Evolutionary conservation across 768 basidiomycete genomes (phyloP).

Genomic region (Suillus ampliporus): DNA sequence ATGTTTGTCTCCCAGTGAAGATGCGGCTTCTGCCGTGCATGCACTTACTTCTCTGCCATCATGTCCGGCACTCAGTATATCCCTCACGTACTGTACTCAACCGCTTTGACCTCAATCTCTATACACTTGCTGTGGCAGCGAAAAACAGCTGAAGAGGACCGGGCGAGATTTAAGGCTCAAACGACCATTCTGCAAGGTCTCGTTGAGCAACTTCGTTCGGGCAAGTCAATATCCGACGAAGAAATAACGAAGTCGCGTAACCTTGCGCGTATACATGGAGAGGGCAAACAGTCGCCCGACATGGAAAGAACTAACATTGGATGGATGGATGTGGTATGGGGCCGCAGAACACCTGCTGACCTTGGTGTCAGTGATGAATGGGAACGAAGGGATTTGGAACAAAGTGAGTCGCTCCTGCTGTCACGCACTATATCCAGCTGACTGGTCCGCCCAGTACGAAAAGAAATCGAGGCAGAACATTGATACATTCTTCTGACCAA

Average conservation of each 20-base stretch:
- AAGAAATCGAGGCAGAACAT: constrained; percentile 11
- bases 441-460: constrained; percentile 13
- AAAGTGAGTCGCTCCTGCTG: constrained; percentile 36
- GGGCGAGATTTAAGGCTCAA: constrained; percentile 58
- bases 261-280: constrained; percentile 50
- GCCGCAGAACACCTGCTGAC: constrained; percentile 29
- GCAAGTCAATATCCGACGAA: constrained; percentile 48
- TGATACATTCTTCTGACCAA: background rate
- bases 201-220: constrained; percentile 54
- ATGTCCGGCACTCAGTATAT: constrained; percentile 50
- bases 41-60: background rate
- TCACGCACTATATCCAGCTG: background rate
- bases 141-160: constrained; percentile 55
- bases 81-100: constrained; percentile 68
- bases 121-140: constrained; percentile 68
- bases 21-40: background rate
- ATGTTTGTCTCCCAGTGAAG: background rate
- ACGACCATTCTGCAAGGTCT: constrained; percentile 68
- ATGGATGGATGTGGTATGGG: constrained; percentile 62
- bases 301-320: constrained; percentile 32
- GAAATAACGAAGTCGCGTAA: constrained; percentile 61
- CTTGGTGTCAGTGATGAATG: constrained; percentile 36
- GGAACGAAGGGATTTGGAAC: constrained; percentile 45
- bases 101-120: constrained; percentile 69
- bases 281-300: constrained; percentile 17